Percentiles rank a stretch among this genome's conserved stretches.
phyloP scores from a whole-genome alignment of 176 grass and related monocot genomes.

The Saccharum officinarum region DNA sequence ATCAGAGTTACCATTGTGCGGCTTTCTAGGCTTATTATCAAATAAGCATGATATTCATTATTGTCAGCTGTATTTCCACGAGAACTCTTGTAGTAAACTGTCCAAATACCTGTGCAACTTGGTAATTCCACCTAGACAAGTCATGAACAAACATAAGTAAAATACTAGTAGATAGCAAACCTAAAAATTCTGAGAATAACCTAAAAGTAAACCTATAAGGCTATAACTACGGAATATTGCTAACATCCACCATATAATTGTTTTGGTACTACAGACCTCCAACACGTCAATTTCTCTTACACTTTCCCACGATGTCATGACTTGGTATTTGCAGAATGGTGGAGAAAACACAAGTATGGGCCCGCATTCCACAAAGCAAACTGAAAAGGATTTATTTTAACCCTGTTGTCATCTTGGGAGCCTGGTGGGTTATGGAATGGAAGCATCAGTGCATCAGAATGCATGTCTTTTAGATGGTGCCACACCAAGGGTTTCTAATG shows the following conservation, averaged over 20 bases:
- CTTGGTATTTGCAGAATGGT: background rate
- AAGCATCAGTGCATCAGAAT: background rate
- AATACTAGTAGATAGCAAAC: conserved; percentile 9
- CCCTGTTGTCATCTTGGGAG: background rate
- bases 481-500: background rate
- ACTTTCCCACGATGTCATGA: background rate
- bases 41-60: conserved; percentile 96
- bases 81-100: conserved; percentile 93
- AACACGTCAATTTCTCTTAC: background rate
- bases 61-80: conserved; percentile 71
- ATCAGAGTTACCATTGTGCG: conserved; percentile 77
- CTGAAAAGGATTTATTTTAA: background rate
- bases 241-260: too few species aligned
- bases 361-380: background rate
- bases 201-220: background rate
- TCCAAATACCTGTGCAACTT: conserved; percentile 98
- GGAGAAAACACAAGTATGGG: background rate
- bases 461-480: background rate
- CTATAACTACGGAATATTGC: too few species aligned
- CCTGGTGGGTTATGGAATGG: background rate
- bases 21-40: conserved; percentile 94
- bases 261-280: too few species aligned
- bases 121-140: conserved; percentile 76
- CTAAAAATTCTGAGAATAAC: background rate
- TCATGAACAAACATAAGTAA: conserved; percentile 35